Base-by-base conservation (phyloP, 1,284 basidiomycete genomes). In the Papiliotrema fonsecae region DNA sequence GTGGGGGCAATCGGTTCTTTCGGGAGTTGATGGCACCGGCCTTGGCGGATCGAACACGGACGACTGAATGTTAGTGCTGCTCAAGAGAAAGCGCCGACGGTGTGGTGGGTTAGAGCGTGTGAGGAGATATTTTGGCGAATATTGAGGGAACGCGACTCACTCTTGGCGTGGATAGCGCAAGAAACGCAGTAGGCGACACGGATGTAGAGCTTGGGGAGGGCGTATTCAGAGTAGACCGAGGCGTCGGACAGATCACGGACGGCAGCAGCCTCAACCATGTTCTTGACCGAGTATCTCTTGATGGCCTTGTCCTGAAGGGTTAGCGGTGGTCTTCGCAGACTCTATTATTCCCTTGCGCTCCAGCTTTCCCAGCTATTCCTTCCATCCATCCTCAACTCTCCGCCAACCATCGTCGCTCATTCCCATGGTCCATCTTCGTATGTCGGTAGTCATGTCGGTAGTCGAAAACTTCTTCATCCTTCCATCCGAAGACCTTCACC, bases 121-220 rank as follows among this genome's bases (percentile, higher is more conserved):
- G 14, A 35, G 14, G 34, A 35, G 6, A 16, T 35, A 5, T 14
- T 6, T 16, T n/a, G 34, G 34, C 34, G 34, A 35, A 39, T 6
- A n/a, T 5, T 22, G 40, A 31, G 16, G 6, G 35, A 35, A 10
- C 30, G 19, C 19, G 31, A 76, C 84, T 58, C 59, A 88, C 88
- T 87, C 78, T 98, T 94, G 67, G 93, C 93, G 82, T 99, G 94
- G 76, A 99, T 97, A 40, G 94, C 94, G 75, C 96, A 99, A 52
- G 93, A 97, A 56, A 99, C 87, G 76, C 94, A 99, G 83, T 99
- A 98, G 48, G 84, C 86, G 64, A 98, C 88, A 85, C 97, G 97
- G 82, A 97, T 88, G 84, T 99, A 98, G 61, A 98, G 79, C 78
- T 98, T 98, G 56, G 94, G 94, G 66, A 98, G 86, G 51, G 84